These are phyloP conservation scores for Pichia sp. DNA, from an alignment of 1,139 yeast species.

Conservation along the genomic window DNA sequence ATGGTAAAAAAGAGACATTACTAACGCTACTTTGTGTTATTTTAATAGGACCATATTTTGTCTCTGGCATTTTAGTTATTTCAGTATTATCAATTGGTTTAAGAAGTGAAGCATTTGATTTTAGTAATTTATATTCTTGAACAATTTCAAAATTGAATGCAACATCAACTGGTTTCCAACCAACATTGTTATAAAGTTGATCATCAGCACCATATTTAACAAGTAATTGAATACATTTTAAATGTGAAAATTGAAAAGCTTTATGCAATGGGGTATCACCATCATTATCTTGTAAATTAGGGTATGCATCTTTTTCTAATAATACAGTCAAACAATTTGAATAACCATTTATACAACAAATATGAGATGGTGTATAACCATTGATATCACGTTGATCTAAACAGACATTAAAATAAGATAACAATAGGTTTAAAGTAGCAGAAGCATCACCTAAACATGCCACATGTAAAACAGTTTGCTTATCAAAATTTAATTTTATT, in stretches of 20 bases:
- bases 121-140: constrained; percentile 28
- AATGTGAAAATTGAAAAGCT: constrained; percentile 71
- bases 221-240: constrained; percentile 57
- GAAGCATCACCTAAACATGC: constrained; percentile 52
- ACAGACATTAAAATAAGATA: constrained; percentile 64
- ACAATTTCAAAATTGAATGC: constrained; percentile 46
- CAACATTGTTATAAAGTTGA: constrained; percentile 48
- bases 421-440: constrained; percentile 73
- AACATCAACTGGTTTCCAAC: constrained; percentile 66
- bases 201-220: constrained; percentile 47
- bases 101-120: constrained; percentile 1
- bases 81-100: background rate
- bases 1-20: constrained; percentile 7
- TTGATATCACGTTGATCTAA: constrained; percentile 55
- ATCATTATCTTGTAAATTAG: constrained; percentile 49
- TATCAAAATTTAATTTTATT: constrained; percentile 49
- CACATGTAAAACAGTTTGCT: constrained; percentile 70
- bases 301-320: constrained; percentile 76
- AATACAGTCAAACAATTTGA: constrained; percentile 65
- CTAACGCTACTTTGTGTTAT: constrained; percentile 6
- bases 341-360: constrained; percentile 62
- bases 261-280: constrained; percentile 79
- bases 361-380: constrained; percentile 67
- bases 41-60: constrained; percentile 8
- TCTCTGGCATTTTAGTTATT: constrained; percentile 6